Base-by-base conservation (phyloP, 177 flowering plant genomes). In the Viscum album region DNA sequence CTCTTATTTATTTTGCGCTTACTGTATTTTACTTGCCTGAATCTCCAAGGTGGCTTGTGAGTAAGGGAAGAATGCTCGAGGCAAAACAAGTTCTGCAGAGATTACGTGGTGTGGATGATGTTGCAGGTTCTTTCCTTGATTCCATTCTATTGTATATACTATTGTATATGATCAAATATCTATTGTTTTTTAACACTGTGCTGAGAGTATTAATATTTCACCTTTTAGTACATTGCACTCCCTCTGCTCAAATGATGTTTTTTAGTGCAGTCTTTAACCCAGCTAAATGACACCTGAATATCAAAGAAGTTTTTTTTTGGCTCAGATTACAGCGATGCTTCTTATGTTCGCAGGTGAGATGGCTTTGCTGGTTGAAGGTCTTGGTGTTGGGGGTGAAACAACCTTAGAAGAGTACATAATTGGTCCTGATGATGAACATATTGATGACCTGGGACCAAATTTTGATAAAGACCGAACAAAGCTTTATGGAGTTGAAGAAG, bases 351-450 rank as follows among this genome's bases (percentile, higher is more conserved):
- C 79, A 84, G 87, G 83, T 66, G 87, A 84, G 73, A 65, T 84
- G 83, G 85, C 85, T 67, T 65, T 84, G 70, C 76, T 84, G 43
- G 85, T 84, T 50, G 87, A 84, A 78, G 87, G 87, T 37, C 84
- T 84, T 34, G 79, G 79, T 65, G 78, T 81, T 68, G 87, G 87
- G 23, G 80, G 80, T 36, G 82, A 84, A 35, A 74, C 79, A 62
- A 78, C 78, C 1, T 74, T 84, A 64, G 85, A 84, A 67, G 84
- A 84, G 73, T 82, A 79, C 79, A 75, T 84, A 61, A 81, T 84
- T 34, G 79, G 77, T 36, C 85, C 85, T 2, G 83, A 74, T 34
- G 39, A 81, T 70, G 87, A 81, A 15, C 50, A 66, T 17, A 43
- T 36, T 30, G 80, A 78, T 37, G 81, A 74, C 26, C 67, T 72